Base-by-base conservation (phyloP, 108 stramenopile species). In the Skeletonema menzelii region DNA sequence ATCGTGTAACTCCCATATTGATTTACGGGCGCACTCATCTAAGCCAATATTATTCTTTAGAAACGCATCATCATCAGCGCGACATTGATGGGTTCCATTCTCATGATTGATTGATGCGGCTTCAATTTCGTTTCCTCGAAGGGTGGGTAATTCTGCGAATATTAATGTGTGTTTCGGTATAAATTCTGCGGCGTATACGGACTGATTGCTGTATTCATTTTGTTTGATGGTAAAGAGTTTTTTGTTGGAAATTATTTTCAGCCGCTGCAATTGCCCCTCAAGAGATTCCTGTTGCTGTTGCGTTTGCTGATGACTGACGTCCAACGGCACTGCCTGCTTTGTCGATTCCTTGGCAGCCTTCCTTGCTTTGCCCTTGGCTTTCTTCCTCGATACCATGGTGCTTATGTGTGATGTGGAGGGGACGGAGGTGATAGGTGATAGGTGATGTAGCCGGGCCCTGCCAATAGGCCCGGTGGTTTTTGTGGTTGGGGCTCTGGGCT, bases 1-100 rank as follows among this genome's bases (percentile, higher is more conserved):
- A 67, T 67, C 65, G 22, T 67, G 65, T n/a, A 67, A 27, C 27
- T 58, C 56, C 65, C 65, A 67, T 17, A 63, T 63, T 31, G 35
- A 24, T 37, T 20, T 4, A 19, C 62, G 37, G 3, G 24, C 20
- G 4, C 7, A 20, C 15, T 35, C 62, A 37, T 63, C 62, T 22
- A 63, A 11, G 7, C 62, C 62, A 22, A 63, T 11, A 38, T 11
- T 17, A 35, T 63, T 37, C 4, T 37, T 34, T 7, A 63, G 38
- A 24, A 38, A 63, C 2, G 37, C 20, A 38, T 63, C 62, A 56
- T 67, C 65, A 28, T 67, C 65, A 0, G 65, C 65, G 3, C 12
- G 65, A 20, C 65, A 27, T 12, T 56, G 53, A 28, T 67, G 65
- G 0, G 57, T 67, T 20, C 57, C 65, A 59, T 67, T 20, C 13